Evolutionary conservation across 805 yeast genomes (phyloP).

Genomic region (Candida koratica): DNA sequence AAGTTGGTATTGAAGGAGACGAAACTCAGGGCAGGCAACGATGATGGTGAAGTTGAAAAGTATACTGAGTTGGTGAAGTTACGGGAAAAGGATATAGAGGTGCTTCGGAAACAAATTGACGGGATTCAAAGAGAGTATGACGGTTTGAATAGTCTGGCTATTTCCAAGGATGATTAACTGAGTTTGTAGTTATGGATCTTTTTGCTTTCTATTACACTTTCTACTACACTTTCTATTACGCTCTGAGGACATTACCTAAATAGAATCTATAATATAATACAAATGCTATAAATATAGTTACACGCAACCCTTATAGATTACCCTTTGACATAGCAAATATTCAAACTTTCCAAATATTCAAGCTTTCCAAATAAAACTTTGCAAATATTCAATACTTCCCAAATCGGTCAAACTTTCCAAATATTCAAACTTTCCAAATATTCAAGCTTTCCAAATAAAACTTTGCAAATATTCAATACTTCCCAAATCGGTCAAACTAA

Average conservation of each 20-base stretch:
- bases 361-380: too few relatives aligned
- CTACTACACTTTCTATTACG: too few relatives aligned
- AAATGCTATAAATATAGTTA: constrained; percentile 7
- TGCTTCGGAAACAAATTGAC: constrained; percentile 47
- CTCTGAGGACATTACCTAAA: too few relatives aligned
- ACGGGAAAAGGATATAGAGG: constrained; percentile 43
- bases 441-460: too few relatives aligned
- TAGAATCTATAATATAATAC: constrained; percentile 6
- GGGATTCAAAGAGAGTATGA: constrained; percentile 51
- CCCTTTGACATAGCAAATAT: too few relatives aligned
- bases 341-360: too few relatives aligned
- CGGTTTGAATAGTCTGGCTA: constrained; percentile 22
- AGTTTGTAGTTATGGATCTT: too few relatives aligned
- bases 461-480: too few relatives aligned
- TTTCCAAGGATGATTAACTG: constrained; percentile 13
- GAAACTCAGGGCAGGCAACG: constrained; percentile 13
- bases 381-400: too few relatives aligned
- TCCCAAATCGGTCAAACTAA: background rate
- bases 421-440: too few relatives aligned
- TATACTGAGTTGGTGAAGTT: constrained; percentile 33
- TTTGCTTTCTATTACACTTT: too few relatives aligned
- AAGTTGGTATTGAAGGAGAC: constrained; percentile 49
- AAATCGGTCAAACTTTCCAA: too few relatives aligned
- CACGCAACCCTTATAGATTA: constrained; percentile 2
- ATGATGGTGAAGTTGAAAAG: constrained; percentile 26